Base-by-base conservation (phyloP, 1,284 basidiomycete genomes). In the Rhodotorula sp. region DNA sequence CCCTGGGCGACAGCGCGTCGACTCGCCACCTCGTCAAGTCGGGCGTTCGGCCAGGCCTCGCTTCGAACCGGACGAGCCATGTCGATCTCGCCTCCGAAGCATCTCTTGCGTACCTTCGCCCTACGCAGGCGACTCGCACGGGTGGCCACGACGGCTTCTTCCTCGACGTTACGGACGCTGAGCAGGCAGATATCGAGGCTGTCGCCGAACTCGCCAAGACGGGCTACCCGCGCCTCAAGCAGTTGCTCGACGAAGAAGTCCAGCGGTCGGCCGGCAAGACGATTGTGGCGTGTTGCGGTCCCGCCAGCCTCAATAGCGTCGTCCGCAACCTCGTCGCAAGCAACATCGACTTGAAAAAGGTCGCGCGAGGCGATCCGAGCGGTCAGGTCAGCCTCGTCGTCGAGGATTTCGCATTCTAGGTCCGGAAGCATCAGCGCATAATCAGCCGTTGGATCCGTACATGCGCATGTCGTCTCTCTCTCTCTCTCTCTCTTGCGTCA, bases 191-290 rank as follows among this genome's bases (percentile, higher is more conserved):
- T 71, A 83, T 91, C 72, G 83, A 83, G 30, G 77, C 86, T 24
- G 82, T 92, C 51, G 84, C 88, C 15, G 90, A 92, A 79, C 83
- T 86, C 65, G 88, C 88, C 16, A 83, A 86, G 54, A 85, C 86
- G 2, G 91, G 91, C 0, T 87, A 87, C 75, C 91, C 91, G n/a
- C 87, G 85, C 74, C 46, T 78, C 24, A 59, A 66, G 31, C 62
- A 67, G 40, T 70, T 76, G 7, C 37, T 77, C 31, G 70, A 75
- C 52, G 71, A 73, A 18, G 77, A 78, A 57, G 69, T 78, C n/a
- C 51, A 62, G 26, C 70, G 70, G 1, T 71, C 63, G 46, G 57
- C 47, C 28, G 76, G 76, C 34, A 70, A 67, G 64, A 75, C 76
- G 31, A 67, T 71, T 26, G 74, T 77, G 4, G 73, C 73, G 13